Base-by-base conservation (phyloP, 306 rosid species). In the Corylus americana region DNA sequence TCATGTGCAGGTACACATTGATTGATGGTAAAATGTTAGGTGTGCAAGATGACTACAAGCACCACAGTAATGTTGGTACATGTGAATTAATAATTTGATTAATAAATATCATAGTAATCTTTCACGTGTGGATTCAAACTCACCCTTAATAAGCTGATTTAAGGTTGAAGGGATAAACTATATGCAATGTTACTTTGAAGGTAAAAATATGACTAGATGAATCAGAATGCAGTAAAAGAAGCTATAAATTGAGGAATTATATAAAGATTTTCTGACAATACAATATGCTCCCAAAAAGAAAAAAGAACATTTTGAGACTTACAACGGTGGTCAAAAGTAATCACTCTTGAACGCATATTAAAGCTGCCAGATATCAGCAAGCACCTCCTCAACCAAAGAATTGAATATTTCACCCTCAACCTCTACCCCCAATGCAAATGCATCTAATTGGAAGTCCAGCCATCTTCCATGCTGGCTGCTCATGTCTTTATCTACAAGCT, bases 401-500 rank as follows among this genome's bases (percentile, higher is more conserved):
- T 77, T 71, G 22, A 90, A 81, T 63, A 93, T 87, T 75, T 86
- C 90, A 79, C 80, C 88, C 84, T 83, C 94, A 63, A 95, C 77
- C 80, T 93, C 98, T n/a, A 78, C 79, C 22, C 96, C 98, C 0
- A 91, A 72, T 37, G 72, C 83, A 84, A 77, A 91, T 79, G 81
- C 89, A 79, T 95, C 94, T 9, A 79, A 83, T 67, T 90, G 96
- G 72, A 81, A 95, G 71, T 91, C 94, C 22, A 90, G 82, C 98
- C 98, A 95, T 73, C 85, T 90, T 77, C 94, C 98, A 73, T 78
- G 78, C 42, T 86, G 80, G 86, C 86, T 87, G 83, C 94, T 90
- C 97, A 95, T 95, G 86, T 95, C 98, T 82, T 85, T 90, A 81
- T 87, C 92, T 79, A 95, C 97, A 53, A 95, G 93, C 74, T 91